Evolutionary conservation across 2,329 filamentous ascomycete species (phyloP), one percentile per base, ranked within the genome.

Genomic region (Apiospora malaysiana): DNA sequence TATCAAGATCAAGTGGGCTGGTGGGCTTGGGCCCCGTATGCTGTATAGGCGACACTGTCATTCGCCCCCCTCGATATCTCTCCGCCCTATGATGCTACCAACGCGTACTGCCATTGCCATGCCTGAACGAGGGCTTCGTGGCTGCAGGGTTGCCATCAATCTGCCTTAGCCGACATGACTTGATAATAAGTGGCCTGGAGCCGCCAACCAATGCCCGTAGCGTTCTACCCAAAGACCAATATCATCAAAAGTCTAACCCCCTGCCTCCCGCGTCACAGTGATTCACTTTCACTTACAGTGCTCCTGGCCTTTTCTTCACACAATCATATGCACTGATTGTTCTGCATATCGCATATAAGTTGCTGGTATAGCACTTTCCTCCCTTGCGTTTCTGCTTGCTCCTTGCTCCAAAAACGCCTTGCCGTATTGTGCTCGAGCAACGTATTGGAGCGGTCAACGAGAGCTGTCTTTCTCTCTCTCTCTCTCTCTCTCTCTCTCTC

Each of bases 1-100:
- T 45, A 63, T 40, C 56, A 40, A 40, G 56, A 63, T 63, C 8
- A 63, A 40, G 56, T 63, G 56, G 56, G 32, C 37, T 40, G 40
- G 56, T 9, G 27, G 32, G 4, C 4, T 45, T 3, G 16, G 12
- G 12, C 42, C 14, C 2, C 42, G 42, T 45, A 45, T 45, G 42
- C 16, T 14, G 42, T 45, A 40, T 27, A 16, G 7, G 32, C 18
- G 9, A 59, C 45, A 63, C 16, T 32, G 4, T 2, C 32, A 40
- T 40, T 40, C 56, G 51, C 51, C 27, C 51, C 27, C 56, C 18
- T 25, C 16, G 25, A 9, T 63, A 40, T 63, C 56, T 40, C 42
- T 16, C 42, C 16, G n/a, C 42, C 14, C 56, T n/a, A 49, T 49
- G 51, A 59, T 59, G 51, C 25, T 7, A 59, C 12, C 51, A 37